Percentiles rank a stretch among this genome's conserved stretches.
phyloP scores from a whole-genome alignment of 2,329 filamentous ascomycete genomes.

The Diaporthe citriasiana region DNA sequence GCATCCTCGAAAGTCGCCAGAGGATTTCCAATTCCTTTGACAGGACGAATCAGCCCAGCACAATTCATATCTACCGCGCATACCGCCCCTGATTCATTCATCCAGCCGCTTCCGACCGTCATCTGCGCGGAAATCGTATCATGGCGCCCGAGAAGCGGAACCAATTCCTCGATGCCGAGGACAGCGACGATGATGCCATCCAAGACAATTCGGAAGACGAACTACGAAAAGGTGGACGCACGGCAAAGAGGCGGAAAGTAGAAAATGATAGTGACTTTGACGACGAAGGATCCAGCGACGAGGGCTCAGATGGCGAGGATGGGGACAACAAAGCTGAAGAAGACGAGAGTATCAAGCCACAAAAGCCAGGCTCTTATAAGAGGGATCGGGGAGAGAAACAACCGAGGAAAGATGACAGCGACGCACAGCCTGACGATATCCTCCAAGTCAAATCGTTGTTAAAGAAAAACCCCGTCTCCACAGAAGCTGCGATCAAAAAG shows the following conservation, averaged over 20 bases:
- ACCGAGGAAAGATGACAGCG: constrained; percentile 50
- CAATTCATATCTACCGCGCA: constrained; percentile 10
- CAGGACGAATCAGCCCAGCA: constrained; percentile 19
- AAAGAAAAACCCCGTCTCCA: constrained; percentile 77
- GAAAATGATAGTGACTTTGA: constrained; percentile 58
- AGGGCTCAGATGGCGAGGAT: constrained; percentile 48
- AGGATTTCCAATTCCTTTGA: constrained; percentile 34
- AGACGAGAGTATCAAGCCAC: constrained; percentile 34
- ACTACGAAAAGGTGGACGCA: constrained; percentile 73
- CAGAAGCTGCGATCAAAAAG: constrained; percentile 75
- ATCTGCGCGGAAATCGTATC: neutral
- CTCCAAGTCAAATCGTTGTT: constrained; percentile 62
- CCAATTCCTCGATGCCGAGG: constrained; percentile 75
- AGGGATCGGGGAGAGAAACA: constrained; percentile 39
- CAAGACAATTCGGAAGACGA: constrained; percentile 76
- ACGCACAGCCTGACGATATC: constrained; percentile 39
- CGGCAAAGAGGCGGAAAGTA: constrained; percentile 75
- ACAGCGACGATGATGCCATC: constrained; percentile 71
- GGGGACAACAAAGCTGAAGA: constrained; percentile 41
- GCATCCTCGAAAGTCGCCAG: constrained; percentile 14
- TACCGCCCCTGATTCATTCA: constrained; percentile 15
- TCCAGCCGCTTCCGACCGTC: constrained; percentile 13
- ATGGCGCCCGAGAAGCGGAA: constrained; percentile 81
- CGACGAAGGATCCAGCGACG: constrained; percentile 56
- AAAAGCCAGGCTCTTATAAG: constrained; percentile 26